Conservation (phyloP, 208 protist species). For the Porcisia hertigi region DNA sequence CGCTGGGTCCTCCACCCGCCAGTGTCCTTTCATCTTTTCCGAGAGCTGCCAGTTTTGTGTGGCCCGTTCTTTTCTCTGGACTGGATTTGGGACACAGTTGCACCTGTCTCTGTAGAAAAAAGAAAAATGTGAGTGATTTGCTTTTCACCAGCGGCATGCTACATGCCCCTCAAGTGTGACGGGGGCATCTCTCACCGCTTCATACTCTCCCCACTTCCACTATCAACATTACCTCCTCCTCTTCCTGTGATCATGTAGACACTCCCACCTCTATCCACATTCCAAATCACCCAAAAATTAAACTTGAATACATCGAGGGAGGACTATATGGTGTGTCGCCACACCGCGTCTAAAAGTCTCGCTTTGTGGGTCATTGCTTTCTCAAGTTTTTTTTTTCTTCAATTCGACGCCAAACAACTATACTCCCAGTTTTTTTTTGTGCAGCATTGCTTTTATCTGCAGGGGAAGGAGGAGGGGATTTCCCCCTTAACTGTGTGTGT, state of each 20-base stretch:
- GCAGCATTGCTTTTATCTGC: too few relatives aligned
- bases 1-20: too few relatives aligned
- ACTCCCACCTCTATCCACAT: not conserved
- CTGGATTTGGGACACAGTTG: not conserved
- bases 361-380: not conserved
- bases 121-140: not conserved
- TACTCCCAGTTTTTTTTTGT: not conserved
- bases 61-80: not conserved
- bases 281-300: not conserved
- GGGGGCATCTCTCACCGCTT: not conserved
- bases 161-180: not conserved
- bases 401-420: not conserved
- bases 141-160: not conserved
- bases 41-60: not conserved
- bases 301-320: not conserved
- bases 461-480: too few relatives aligned
- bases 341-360: not conserved
- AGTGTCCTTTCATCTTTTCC: slow-evolving; percentile 8
- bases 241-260: slow-evolving; percentile 2
- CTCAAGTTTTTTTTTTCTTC: not conserved
- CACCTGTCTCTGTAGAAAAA: not conserved
- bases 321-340: not conserved
- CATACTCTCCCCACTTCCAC: not conserved
- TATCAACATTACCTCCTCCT: not conserved
- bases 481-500: too few relatives aligned